Base-by-base conservation (phyloP, 371 early-diverging fungal genomes). In the Synchytrium microbalum region DNA sequence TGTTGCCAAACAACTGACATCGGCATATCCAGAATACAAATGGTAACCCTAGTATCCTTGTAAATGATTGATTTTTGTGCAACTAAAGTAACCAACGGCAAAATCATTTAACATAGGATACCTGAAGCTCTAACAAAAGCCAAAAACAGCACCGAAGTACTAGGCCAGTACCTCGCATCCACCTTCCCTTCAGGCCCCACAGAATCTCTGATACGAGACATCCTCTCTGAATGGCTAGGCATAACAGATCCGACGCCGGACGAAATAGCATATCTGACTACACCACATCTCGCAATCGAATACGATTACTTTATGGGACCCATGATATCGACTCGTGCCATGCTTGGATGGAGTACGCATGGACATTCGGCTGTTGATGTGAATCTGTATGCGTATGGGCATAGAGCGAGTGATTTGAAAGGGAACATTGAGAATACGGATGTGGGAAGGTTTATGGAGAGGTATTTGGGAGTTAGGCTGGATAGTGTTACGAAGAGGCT, bases 401-500 rank as follows among this genome's bases (percentile, higher is more conserved):
- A 84, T 63, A 88, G 89, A 3, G 60, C 62, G 5, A 66, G 75
- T 2, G 56, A 69, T 57, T 76, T 90, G 59, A 71, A 76, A 25
- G 89, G 89, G 25, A 88, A 84, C 77, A 83, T 84, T 67, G 89
- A 90, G 65, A 96, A 96, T 73, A 94, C 87, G 0, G 87, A 91
- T 27, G 86, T 96, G 64, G 95, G 95, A 29, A 64, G 73, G 1
- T 88, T 89, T 64, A 86, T 96, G 32, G 73, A 69, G 2, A 60
- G 75, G 0, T 79, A 76, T 60, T 74, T 95, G 65, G 75, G 74
- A 8, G 76, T 95, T 13, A 77, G 90, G 65, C 66, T 93, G 26
- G 65, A 69, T 0, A 69, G 71, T 13, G 75, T 89, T 16, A 92
- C 96, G 2, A 58, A 63, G 25, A 65, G 68, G 61, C 74, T 89